Base-by-base conservation (phyloP, 129 eudicot species). In the Ambrosia trifida region DNA sequence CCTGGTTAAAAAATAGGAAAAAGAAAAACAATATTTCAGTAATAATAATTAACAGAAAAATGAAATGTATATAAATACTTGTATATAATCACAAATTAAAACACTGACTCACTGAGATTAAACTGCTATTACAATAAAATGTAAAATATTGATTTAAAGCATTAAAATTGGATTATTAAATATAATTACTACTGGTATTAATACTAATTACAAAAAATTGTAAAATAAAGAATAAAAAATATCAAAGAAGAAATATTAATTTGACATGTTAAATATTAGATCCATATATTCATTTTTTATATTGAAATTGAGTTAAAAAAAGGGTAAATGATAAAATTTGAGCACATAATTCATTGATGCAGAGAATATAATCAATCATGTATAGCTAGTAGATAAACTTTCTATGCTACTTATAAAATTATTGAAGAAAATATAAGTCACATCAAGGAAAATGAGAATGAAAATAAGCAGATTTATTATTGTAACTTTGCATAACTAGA, bases 301-400 rank as follows among this genome's bases (percentile, higher is more conserved):
- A 54, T 3, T 54, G 61, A 19, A 20, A 20, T 19, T 12, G 31
- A 54, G 33, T 18, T 54, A 19, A 54, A n/a, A 54, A 8, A 53
- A 19, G 60, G 6, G 13, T 8, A 54, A 24, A 57, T 24, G 63
- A 4, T 57, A 57, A 28, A 24, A 11, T 16, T 11, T 52, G 28
- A 16, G 7, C 35, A 10, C 62, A 3, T 1, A 24, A 3, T 20
- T 16, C 16, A 7, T 56, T 24, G n/a, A 56, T 24, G n/a, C 1
- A 56, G 62, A 24, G 62, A 56, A 56, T 20, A 56, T 56, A 56
- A 54, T 56, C 62, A 56, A 24, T 57, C 36, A 57, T 28, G 63
- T 56, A 11, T 19, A 9, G 62, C 16, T 56, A 7, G 62, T 56
- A 56, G 33, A 56, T 20, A 24, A 56, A 24, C 62, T 56, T 56